A percentile compares a stretch with the other conserved stretches of the same genome.
Evolutionary conservation across 257 asterid species (phyloP).

Genomic region (Penstemon barbatus): DNA sequence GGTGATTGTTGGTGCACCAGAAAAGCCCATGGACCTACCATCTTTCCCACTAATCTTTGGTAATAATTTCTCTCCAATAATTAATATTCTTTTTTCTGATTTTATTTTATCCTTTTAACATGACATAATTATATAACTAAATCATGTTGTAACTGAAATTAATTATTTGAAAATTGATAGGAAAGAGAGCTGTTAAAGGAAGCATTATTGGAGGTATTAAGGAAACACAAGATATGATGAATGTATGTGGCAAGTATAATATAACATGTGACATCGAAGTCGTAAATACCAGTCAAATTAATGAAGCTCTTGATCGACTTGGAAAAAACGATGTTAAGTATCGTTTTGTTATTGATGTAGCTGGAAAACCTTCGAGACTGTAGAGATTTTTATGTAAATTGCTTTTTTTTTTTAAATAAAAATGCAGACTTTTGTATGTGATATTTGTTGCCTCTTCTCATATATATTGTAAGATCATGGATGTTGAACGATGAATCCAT

Average conservation of each 20-base stretch:
- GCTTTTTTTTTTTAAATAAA: too few relatives aligned
- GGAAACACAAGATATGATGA: constrained; percentile 88
- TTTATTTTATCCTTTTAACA: background rate
- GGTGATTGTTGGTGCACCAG: constrained; percentile 80
- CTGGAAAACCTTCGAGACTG: constrained; percentile 9
- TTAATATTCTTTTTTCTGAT: background rate
- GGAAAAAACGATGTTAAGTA: constrained; percentile 80
- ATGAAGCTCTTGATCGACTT: constrained; percentile 62
- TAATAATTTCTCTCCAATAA: constrained; percentile 4
- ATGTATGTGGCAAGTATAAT: constrained; percentile 68
- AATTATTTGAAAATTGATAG: constrained; percentile 28
- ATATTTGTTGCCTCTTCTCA: too few relatives aligned
- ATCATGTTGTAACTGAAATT: too few relatives aligned
- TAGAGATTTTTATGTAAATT: too few relatives aligned
- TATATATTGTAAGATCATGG: too few relatives aligned
- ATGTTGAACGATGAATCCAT: too few relatives aligned
- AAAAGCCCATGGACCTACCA: constrained; percentile 75
- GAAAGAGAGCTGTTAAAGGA: constrained; percentile 85
- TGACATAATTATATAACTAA: background rate
- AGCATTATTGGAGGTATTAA: constrained; percentile 74
- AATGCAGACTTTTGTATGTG: too few relatives aligned
- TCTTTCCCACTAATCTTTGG: constrained; percentile 78
- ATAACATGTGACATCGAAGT: constrained; percentile 71
- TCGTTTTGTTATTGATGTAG: constrained; percentile 78
- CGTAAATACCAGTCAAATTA: constrained; percentile 47